phyloP scores from a whole-genome alignment of 306 rosid genomes.

The Gleditsia sinensis region DNA sequence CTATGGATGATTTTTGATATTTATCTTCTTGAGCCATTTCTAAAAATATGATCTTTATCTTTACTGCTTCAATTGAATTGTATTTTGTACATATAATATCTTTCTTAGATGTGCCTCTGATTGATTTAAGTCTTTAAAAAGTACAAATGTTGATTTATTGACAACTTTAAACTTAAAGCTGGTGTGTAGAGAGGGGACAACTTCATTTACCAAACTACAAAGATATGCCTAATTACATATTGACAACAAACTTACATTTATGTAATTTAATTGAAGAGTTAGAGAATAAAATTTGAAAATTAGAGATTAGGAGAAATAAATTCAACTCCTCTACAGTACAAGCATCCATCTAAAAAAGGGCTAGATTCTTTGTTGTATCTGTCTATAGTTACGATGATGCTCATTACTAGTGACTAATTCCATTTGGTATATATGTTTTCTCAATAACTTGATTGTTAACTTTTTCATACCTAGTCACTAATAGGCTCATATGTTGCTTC shows the following conservation, averaged over 20 bases:
- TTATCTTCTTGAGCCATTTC: neutral
- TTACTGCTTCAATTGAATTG: too few species aligned
- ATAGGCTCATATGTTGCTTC: too few species aligned
- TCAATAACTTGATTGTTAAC: neutral
- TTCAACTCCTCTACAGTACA: slow-evolving; percentile 1
- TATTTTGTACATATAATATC: too few species aligned
- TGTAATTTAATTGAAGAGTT: slow-evolving; percentile 16
- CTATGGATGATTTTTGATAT: neutral
- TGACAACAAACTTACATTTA: too few species aligned
- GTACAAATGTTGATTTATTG: too few species aligned
- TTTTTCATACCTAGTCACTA: neutral
- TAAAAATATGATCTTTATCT: too few species aligned
- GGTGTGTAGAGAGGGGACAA: too few species aligned
- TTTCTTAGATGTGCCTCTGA: too few species aligned
- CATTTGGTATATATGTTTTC: neutral
- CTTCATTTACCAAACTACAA: too few species aligned
- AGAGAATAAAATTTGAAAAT: neutral
- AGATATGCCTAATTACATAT: too few species aligned
- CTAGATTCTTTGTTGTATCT: slow-evolving; percentile 6
- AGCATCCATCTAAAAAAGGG: neutral
- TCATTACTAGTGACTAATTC: neutral
- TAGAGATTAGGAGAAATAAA: slow-evolving; percentile 1
- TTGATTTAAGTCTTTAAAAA: too few species aligned
- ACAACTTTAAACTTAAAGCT: too few species aligned
- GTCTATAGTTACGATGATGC: neutral